These are phyloP conservation scores for Tylopilus sp. DNA, from an alignment of 768 basidiomycete genomes.

Conservation along the genomic window DNA sequence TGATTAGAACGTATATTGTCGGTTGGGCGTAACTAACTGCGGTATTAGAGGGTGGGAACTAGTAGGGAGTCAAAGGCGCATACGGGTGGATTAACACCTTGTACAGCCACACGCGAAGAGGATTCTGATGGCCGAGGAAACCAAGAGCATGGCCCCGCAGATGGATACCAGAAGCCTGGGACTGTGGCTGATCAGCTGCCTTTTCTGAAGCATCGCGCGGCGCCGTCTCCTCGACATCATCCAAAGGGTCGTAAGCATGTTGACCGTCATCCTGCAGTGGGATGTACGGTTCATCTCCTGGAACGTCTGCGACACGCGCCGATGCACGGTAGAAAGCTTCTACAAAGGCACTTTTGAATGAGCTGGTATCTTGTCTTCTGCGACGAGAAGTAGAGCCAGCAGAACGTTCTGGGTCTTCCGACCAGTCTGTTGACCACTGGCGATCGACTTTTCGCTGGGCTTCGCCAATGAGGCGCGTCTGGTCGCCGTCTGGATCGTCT, in stretches of 20 bases:
- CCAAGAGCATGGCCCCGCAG: constrained; percentile 80
- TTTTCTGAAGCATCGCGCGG: constrained; percentile 25
- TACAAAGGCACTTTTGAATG: constrained; percentile 56
- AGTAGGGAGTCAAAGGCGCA: constrained; percentile 35
- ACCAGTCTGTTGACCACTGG: constrained; percentile 23
- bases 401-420: constrained; percentile 48
- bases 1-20: constrained; percentile 74
- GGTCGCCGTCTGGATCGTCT: constrained; percentile 46
- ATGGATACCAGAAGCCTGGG: constrained; percentile 41
- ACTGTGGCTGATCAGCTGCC: constrained; percentile 40
- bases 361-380: constrained; percentile 40
- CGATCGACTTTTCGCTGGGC: constrained; percentile 31
- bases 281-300: constrained; percentile 56
- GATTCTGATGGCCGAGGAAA: constrained; percentile 65
- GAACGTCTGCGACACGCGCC: constrained; percentile 75
- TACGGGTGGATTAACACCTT: constrained; percentile 67
- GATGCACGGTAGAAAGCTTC: constrained; percentile 61
- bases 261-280: constrained; percentile 49
- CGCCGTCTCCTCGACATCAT: constrained; percentile 36
- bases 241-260: constrained; percentile 26
- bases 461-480: constrained; percentile 54
- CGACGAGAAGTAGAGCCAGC: too few species aligned
- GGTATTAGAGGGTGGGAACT: constrained; percentile 27
- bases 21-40: constrained; percentile 79
- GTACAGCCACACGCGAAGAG: constrained; percentile 60